Conservation (phyloP, 352 stramenopile species). For the Hyphochytrium catenoides region DNA sequence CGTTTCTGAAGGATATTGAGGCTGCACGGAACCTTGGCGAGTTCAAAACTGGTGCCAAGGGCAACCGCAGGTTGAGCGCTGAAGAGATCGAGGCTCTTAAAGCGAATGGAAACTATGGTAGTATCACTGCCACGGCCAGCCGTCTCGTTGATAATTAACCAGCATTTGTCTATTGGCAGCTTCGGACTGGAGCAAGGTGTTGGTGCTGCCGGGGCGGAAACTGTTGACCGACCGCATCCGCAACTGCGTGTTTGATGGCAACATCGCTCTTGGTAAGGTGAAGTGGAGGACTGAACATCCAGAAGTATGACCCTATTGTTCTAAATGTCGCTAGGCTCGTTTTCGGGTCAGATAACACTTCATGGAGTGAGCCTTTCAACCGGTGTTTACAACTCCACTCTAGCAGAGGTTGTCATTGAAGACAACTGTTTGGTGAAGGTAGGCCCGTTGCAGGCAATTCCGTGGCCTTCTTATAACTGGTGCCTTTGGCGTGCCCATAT, state of each 20-base stretch:
- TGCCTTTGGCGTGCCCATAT: not conserved
- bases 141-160: too few relatives aligned
- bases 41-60: too few relatives aligned
- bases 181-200: too few relatives aligned
- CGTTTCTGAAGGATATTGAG: too few relatives aligned
- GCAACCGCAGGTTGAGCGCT: too few relatives aligned
- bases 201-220: too few relatives aligned
- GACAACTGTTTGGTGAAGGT: constrained; percentile 45
- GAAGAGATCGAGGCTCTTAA: too few relatives aligned
- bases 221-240: constrained; percentile 22
- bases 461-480: constrained; percentile 14
- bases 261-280: constrained; percentile 30
- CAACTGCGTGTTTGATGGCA: constrained; percentile 34
- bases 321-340: constrained; percentile 2
- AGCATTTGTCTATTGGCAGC: too few relatives aligned
- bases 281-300: constrained; percentile 3
- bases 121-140: too few relatives aligned
- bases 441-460: constrained; percentile 27
- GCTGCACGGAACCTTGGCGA: too few relatives aligned
- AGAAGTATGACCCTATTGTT: not conserved
- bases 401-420: constrained; percentile 29
- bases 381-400: constrained; percentile 33
- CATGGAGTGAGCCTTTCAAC: constrained; percentile 24
- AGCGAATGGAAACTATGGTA: too few relatives aligned
- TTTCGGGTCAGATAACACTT: constrained; percentile 14